Conservation (phyloP, 441 rosid species). For the Euphorbia celastroides region DNA sequence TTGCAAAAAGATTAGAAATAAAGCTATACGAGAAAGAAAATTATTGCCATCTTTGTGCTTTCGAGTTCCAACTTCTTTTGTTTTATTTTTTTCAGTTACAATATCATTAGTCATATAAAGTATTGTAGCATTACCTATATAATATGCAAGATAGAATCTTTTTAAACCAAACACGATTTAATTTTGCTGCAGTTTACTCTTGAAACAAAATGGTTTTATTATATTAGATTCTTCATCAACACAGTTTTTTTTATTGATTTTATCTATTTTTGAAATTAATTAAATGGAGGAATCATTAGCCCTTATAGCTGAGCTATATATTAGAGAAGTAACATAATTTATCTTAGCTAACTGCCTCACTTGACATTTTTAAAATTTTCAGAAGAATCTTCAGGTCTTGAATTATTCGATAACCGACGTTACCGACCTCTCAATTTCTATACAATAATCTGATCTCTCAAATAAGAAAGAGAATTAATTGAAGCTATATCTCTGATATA, state of each 20-base stretch:
- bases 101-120: too few relatives aligned
- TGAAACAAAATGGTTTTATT: conserved; percentile 2
- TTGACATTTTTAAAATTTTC: background rate
- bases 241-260: background rate
- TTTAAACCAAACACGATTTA: background rate
- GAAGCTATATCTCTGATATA: conserved; percentile 4
- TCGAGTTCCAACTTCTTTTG: too few relatives aligned
- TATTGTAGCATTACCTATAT: too few relatives aligned
- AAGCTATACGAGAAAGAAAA: too few relatives aligned
- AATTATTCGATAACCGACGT: conserved; percentile 11
- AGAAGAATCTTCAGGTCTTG: conserved; percentile 7
- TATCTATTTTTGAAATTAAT: background rate
- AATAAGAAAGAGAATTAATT: conserved; percentile 18
- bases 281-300: background rate
- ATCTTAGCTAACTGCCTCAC: conserved; percentile 17
- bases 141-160: too few relatives aligned
- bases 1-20: background rate
- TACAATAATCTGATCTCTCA: background rate
- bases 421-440: conserved; percentile 13
- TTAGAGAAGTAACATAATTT: background rate
- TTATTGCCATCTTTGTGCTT: too few relatives aligned
- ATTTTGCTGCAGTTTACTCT: background rate
- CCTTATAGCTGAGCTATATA: background rate
- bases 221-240: background rate
- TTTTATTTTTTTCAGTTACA: too few relatives aligned